A percentile compares a stretch with the other conserved stretches of the same genome.
These are phyloP conservation scores for Monilinia fructigena DNA, from an alignment of 2,329 filamentous ascomycete species.

Conservation along the genomic window DNA sequence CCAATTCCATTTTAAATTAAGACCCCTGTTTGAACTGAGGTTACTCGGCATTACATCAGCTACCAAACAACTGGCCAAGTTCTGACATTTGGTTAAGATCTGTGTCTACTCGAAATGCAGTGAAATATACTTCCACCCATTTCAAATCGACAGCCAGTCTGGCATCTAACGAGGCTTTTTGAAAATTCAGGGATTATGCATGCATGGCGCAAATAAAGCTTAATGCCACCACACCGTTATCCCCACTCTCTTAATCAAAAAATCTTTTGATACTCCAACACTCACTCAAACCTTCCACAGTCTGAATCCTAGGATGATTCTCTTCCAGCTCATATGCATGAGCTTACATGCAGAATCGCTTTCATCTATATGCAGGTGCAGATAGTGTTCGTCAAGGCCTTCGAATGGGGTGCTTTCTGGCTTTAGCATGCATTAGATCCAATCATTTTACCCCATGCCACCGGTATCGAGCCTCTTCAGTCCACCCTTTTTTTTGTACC, in stretches of 20 bases:
- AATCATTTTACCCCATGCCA: not conserved
- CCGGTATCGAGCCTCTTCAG: not conserved
- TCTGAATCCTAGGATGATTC: not conserved
- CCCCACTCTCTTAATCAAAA: not conserved
- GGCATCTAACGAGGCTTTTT: not conserved
- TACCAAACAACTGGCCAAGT: not conserved
- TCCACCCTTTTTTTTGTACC: not conserved
- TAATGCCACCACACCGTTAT: not conserved
- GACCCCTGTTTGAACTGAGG: not conserved
- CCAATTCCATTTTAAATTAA: not conserved
- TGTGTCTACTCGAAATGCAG: not conserved
- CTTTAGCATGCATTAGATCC: not conserved
- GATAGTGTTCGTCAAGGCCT: not conserved
- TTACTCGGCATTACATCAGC: not conserved
- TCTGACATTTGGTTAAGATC: not conserved
- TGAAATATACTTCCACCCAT: not conserved
- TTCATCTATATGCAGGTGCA: not conserved
- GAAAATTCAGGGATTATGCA: not conserved
- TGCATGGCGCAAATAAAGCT: not conserved
- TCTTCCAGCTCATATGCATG: not conserved
- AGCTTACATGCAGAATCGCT: not conserved
- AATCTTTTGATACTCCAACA: not conserved
- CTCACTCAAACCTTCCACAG: not conserved
- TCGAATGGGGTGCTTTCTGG: too few species aligned
- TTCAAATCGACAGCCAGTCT: not conserved